A percentile compares a stretch with the other conserved stretches of the same genome.
These are phyloP conservation scores for Aspergillus uvarum DNA, from an alignment of 2,329 filamentous ascomycete species.

Conservation along the genomic window DNA sequence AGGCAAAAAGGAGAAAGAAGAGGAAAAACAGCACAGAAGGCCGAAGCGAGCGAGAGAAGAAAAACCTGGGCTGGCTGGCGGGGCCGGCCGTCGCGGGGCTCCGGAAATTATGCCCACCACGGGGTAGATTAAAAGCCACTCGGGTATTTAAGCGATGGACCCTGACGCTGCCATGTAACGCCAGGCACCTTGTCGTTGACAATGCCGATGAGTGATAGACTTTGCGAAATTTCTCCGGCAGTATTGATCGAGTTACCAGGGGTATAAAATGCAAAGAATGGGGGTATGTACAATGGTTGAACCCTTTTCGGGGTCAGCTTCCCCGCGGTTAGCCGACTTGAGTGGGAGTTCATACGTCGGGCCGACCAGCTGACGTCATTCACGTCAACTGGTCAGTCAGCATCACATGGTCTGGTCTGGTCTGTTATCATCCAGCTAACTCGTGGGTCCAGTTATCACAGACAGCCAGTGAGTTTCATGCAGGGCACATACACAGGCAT, in stretches of 20 bases:
- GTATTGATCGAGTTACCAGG: not conserved
- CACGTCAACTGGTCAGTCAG: not conserved
- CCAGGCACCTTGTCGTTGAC: not conserved
- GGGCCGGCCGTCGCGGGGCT: not conserved
- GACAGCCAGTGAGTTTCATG: not conserved
- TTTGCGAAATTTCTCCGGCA: not conserved
- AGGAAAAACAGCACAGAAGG: slow-evolving; percentile 8
- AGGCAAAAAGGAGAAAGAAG: not conserved
- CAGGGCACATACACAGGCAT: not conserved
- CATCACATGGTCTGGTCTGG: not conserved
- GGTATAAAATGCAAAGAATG: not conserved
- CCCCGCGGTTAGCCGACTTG: not conserved
- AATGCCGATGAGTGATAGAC: not conserved
- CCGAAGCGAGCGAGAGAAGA: not conserved
- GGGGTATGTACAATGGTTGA: not conserved
- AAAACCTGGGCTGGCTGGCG: slow-evolving; percentile 2
- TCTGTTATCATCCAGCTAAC: not conserved
- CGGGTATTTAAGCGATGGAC: not conserved
- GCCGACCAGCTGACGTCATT: not conserved
- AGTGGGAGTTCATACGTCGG: not conserved
- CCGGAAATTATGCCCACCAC: not conserved
- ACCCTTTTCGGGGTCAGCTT: not conserved
- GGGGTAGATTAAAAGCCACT: not conserved
- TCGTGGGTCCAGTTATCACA: no score
- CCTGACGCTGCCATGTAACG: not conserved